Evolutionary conservation across 2,329 filamentous ascomycete species (phyloP), one percentile per base, ranked within the genome.

Genomic region (Aotearoamyces nothofagi): DNA sequence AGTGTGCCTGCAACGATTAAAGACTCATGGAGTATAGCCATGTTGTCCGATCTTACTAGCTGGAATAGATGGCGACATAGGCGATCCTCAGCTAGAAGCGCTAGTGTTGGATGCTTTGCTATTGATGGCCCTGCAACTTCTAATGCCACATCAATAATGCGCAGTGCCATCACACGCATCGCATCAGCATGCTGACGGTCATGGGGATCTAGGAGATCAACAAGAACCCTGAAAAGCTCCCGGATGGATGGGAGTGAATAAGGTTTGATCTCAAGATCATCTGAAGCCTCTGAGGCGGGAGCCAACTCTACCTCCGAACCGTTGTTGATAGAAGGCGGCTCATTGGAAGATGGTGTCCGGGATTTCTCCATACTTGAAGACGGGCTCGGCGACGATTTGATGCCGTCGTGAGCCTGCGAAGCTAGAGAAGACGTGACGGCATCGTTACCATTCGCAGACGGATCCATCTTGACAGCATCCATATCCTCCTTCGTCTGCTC

Each of bases 101-200:
- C 86, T 29, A 98, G 60, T 33, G 79, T 82, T 5, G 87, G 86
- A 50, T 98, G 90, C 38, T 80, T 79, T 27, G 86, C 82, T 47
- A 98, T 94, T 5, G 86, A 92, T 4, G 90, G 87, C 0, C 90
- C 90, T 2, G 90, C 84, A 33, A 98, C 87, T 54, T 98, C 90
- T 13, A 98, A 67, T 2, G 90, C 90, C 24, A 98, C 90, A 51
- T 98, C 90, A 31, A 98, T 90, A 38, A 98, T 96, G 24, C 90
- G 74, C 39, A 98, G 58, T 11, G 90, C 90, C 86, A 98, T 98
- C 22, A 98, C 83, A 42, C 87, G 73, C 78, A 96, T 90, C 1
- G 82, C 78, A 48, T 98, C 90, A 3, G 84, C 92, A 51, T 94
- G 82, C 42, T 87, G 81, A 29, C 73, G 76, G 52, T 96, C 87